These are phyloP conservation scores for Phyllostachys edulis DNA, from an alignment of 176 grass and related monocot genomes.

Conservation along the genomic window DNA sequence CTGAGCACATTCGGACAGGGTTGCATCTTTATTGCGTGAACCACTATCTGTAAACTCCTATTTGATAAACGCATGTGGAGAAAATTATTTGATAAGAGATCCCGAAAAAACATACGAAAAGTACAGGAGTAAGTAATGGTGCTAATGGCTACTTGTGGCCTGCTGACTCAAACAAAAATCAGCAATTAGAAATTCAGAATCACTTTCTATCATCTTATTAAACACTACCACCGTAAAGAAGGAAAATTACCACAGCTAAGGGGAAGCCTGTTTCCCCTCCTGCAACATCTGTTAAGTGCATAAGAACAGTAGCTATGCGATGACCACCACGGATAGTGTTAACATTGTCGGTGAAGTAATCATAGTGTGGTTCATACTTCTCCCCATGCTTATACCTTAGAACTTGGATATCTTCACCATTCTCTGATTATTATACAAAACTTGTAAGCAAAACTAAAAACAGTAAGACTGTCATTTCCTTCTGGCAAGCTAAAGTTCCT, in stretches of 20 bases:
- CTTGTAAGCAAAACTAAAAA: conserved; percentile 17
- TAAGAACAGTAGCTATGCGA: conserved; percentile 82
- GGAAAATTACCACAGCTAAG: conserved; percentile 62
- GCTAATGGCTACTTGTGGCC: neutral
- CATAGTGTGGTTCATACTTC: conserved; percentile 81
- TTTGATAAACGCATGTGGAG: conserved; percentile 11
- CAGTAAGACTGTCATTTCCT: neutral
- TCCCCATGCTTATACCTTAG: conserved; percentile 72
- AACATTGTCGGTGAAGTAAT: conserved; percentile 86
- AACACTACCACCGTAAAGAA: neutral
- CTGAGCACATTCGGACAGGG: conserved; percentile 81
- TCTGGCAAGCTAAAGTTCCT: neutral
- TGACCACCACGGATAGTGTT: conserved; percentile 76
- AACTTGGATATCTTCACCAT: conserved; percentile 92
- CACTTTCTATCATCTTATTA: conserved; percentile 15
- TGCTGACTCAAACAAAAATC: neutral
- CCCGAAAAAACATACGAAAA: neutral
- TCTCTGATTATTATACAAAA: conserved; percentile 64
- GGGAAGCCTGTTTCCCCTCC: conserved; percentile 97
- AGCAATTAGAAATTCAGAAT: neutral
- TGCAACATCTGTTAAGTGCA: conserved; percentile 79
- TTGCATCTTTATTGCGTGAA: conserved; percentile 42
- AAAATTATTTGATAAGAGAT: conserved; percentile 4
- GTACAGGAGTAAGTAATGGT: neutral
- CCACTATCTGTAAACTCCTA: conserved; percentile 41